A percentile compares a stretch with the other conserved stretches of the same genome.
These are phyloP conservation scores for Dalechampia spathulata DNA, from an alignment of 441 rosid genomes.

Conservation along the genomic window DNA sequence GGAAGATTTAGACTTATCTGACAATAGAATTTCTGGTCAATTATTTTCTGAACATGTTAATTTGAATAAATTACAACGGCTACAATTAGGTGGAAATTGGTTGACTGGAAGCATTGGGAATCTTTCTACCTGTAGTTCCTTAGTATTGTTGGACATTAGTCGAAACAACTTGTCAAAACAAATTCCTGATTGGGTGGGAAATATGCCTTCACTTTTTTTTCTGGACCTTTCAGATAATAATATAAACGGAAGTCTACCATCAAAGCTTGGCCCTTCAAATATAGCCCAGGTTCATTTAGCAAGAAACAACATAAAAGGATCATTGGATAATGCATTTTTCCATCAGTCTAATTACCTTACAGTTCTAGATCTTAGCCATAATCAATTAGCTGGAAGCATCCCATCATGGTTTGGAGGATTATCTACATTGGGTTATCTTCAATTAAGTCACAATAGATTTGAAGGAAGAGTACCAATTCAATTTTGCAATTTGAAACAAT, in stretches of 20 bases:
- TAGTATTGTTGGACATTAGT: background rate
- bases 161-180: conserved; percentile 4
- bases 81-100: too few relatives aligned
- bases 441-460: background rate
- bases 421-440: background rate
- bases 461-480: conserved; percentile 1
- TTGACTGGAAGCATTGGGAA: background rate
- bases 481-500: conserved; percentile 1
- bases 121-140: background rate
- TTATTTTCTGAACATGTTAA: background rate
- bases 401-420: background rate
- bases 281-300: conserved; percentile 1
- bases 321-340: background rate
- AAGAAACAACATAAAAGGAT: background rate
- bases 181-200: conserved; percentile 6
- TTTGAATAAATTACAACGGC: too few relatives aligned
- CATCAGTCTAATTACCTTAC: background rate
- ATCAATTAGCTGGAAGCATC: background rate
- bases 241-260: conserved; percentile 7
- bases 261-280: background rate
- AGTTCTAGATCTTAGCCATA: conserved; percentile 5
- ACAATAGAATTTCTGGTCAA: conserved; percentile 8
- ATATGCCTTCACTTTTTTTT: background rate
- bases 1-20: background rate
- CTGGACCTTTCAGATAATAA: conserved; percentile 10